These are phyloP conservation scores for Nicotiana tabacum DNA, from an alignment of 257 asterid species.

Conservation along the genomic window DNA sequence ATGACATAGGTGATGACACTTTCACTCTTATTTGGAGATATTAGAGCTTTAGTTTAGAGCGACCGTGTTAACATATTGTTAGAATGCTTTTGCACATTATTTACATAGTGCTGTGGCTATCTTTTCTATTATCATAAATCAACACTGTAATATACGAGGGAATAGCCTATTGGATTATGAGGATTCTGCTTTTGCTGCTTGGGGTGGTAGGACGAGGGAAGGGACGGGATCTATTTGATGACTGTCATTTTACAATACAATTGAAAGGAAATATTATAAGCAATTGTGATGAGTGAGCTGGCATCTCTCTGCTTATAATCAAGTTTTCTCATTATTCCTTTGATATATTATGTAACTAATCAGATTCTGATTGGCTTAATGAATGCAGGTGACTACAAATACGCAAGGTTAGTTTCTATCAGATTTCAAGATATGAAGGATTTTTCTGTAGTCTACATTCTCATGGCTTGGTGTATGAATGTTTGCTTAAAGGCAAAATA, in stretches of 20 bases:
- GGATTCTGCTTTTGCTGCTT: neutral
- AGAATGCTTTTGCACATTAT: neutral
- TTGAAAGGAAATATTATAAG: slow-evolving; percentile 1
- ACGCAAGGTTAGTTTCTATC: slow-evolving; percentile 55
- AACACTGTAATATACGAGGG: neutral
- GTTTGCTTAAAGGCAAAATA: neutral
- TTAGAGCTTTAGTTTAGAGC: neutral
- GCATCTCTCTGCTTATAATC: neutral
- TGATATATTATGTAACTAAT: slow-evolving; percentile 19
- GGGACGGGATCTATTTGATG: neutral
- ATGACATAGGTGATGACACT: slow-evolving; percentile 63
- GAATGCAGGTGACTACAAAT: slow-evolving; percentile 87
- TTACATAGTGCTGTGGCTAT: neutral
- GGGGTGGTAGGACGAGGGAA: neutral
- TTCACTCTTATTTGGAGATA: neutral
- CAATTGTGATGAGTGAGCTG: neutral
- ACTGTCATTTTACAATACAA: neutral
- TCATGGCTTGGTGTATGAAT: neutral
- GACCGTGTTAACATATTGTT: neutral
- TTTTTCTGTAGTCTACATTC: slow-evolving; percentile 1
- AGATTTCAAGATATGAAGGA: neutral
- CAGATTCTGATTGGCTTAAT: slow-evolving; percentile 20
- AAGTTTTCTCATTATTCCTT: neutral
- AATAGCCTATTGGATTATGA: neutral
- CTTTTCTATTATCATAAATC: neutral